phyloP scores from a whole-genome alignment of 495 filamentous ascomycete species.

The Penicillium pulvis region DNA sequence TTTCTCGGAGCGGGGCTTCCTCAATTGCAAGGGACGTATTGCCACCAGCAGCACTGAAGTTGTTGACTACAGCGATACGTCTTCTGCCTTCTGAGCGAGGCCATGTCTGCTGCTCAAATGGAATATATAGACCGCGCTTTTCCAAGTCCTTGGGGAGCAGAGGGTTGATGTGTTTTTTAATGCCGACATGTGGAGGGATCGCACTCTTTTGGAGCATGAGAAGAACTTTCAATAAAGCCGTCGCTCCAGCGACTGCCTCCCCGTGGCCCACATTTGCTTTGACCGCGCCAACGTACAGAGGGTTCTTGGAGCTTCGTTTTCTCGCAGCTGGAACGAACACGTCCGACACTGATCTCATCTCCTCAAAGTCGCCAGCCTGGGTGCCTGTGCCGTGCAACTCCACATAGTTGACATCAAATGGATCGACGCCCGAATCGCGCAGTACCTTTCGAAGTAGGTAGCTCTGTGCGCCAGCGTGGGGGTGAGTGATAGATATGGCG shows the following conservation, averaged over 20 bases:
- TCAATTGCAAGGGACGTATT: constrained; percentile 23
- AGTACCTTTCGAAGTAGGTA: constrained; percentile 47
- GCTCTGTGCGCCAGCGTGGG: constrained; percentile 51
- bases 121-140: constrained; percentile 34
- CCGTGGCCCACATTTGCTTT: constrained; percentile 48
- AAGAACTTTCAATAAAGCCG: constrained; percentile 21
- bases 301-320: constrained; percentile 6
- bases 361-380: constrained; percentile 40
- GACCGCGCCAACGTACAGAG: constrained; percentile 32
- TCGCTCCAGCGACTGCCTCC: constrained; percentile 36
- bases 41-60: constrained; percentile 40
- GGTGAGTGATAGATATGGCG: constrained; percentile 49
- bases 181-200: constrained; percentile 27
- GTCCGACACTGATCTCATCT: constrained; percentile 32
- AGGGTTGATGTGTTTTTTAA: constrained; percentile 48
- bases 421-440: constrained; percentile 44
- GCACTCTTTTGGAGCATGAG: constrained; percentile 10
- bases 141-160: constrained; percentile 26
- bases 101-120: neutral
- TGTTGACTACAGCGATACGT: constrained; percentile 35
- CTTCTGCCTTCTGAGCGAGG: neutral
- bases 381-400: constrained; percentile 55
- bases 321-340: constrained; percentile 22
- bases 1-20: too few relatives aligned
- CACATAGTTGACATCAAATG: constrained; percentile 52